Conservation (phyloP, 202 grass and related monocot genomes). For the Alloteropsis angusta region DNA sequence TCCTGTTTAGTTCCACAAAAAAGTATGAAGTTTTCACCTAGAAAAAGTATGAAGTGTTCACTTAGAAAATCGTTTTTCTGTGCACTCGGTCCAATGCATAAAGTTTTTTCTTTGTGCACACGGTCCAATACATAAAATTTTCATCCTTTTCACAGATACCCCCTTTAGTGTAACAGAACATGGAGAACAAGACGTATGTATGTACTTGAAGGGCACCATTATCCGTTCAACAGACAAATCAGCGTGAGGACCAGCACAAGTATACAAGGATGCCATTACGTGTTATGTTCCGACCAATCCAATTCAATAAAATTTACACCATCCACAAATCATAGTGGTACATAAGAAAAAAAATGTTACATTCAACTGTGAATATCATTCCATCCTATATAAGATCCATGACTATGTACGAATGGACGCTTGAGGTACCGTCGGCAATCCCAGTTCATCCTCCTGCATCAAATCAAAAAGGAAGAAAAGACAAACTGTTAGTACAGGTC, state of each 20-base stretch:
- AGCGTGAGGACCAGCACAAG: neutral
- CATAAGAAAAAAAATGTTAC: neutral
- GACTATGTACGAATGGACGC: constrained; percentile 49
- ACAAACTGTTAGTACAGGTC: neutral
- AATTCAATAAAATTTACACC: constrained; percentile 19
- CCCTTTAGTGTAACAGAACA: no score
- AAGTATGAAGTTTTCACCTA: no score
- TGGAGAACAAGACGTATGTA: neutral
- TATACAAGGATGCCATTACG: neutral
- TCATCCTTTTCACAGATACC: no score
- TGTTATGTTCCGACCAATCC: neutral
- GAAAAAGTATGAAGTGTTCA: no score
- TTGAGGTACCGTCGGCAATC: constrained; percentile 51
- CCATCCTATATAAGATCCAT: neutral
- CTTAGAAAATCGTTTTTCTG: no score
- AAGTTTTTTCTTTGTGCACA: no score
- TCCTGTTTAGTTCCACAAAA: no score
- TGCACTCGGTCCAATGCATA: no score
- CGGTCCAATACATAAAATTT: no score
- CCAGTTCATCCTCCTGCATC: constrained; percentile 60
- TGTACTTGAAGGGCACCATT: neutral
- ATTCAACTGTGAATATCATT: neutral
- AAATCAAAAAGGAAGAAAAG: constrained; percentile 4
- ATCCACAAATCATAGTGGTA: neutral
- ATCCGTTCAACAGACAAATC: neutral